These are phyloP conservation scores for Sporothrix mexicana DNA, from an alignment of 2,329 filamentous ascomycete genomes.

Conservation along the genomic window DNA sequence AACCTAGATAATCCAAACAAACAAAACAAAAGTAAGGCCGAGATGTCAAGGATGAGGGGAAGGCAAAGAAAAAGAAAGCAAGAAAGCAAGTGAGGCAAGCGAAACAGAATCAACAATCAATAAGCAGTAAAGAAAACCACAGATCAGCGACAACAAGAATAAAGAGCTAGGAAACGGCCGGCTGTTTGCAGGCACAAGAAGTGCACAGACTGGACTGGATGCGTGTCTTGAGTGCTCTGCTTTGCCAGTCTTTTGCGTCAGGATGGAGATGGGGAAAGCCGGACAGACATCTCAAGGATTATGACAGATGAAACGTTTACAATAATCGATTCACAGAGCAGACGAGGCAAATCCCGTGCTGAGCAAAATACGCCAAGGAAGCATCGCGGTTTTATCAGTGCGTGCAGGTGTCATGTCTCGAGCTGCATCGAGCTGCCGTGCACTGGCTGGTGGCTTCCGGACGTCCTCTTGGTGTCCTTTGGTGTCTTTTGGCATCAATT, in stretches of 20 bases:
- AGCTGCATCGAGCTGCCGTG: constrained; percentile 16
- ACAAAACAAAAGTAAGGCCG: neutral
- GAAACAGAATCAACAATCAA: too few species aligned
- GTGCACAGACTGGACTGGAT: constrained; percentile 1
- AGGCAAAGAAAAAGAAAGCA: neutral
- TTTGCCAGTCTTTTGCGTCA: neutral
- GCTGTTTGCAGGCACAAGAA: neutral
- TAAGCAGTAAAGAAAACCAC: too few species aligned
- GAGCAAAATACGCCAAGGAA: neutral
- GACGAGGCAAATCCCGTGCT: neutral
- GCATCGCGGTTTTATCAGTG: constrained; percentile 11
- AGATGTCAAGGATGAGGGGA: constrained; percentile 14
- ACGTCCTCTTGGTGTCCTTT: too few species aligned
- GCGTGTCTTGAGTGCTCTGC: neutral
- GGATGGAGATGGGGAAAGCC: neutral
- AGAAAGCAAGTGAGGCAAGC: neutral
- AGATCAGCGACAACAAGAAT: neutral
- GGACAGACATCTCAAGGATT: constrained; percentile 1
- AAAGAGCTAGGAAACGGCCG: neutral
- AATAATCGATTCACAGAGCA: too few species aligned
- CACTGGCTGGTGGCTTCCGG: neutral
- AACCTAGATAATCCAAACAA: neutral
- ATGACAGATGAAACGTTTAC: neutral
- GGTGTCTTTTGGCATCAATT: too few species aligned
- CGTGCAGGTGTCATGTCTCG: constrained; percentile 11